Conservation (phyloP, 2,329 filamentous ascomycete species). For the Colletotrichum graminicola region DNA sequence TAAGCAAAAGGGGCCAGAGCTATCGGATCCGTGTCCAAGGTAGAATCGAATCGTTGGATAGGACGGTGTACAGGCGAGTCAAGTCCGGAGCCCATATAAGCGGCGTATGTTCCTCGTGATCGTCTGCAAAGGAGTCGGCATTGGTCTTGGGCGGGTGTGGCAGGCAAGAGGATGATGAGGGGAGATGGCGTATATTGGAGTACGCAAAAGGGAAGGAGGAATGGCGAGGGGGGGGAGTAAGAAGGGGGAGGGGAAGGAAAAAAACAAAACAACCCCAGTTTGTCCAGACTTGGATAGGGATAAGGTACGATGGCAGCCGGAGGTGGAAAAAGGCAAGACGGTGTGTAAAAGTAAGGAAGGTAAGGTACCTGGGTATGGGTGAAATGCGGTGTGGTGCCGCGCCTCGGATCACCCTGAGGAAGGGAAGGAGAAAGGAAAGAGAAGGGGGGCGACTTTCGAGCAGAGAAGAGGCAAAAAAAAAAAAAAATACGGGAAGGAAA, state of each 20-base stretch:
- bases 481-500: conserved; percentile 13
- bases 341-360: conserved; percentile 11
- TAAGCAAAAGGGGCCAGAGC: conserved; percentile 13
- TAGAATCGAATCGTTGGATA: conserved; percentile 14
- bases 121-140: conserved; percentile 6
- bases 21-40: conserved; percentile 20
- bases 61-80: background rate
- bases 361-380: conserved; percentile 11
- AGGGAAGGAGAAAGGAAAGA: conserved; percentile 7
- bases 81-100: background rate
- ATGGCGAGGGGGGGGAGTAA: conserved; percentile 2
- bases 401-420: conserved; percentile 26
- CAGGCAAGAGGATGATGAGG: conserved; percentile 20
- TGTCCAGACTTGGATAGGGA: conserved; percentile 30
- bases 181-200: conserved; percentile 26
- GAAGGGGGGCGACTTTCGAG: background rate
- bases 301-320: conserved; percentile 7
- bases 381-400: conserved; percentile 14
- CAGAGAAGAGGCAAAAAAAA: conserved; percentile 1
- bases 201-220: conserved; percentile 20
- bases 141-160: conserved; percentile 14
- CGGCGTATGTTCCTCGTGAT: background rate
- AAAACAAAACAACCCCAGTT: conserved; percentile 33
- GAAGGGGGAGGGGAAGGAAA: background rate
- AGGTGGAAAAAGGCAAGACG: conserved; percentile 16